Conservation (phyloP, 1,139 yeast species). For the Nakaseomyces sp. region DNA sequence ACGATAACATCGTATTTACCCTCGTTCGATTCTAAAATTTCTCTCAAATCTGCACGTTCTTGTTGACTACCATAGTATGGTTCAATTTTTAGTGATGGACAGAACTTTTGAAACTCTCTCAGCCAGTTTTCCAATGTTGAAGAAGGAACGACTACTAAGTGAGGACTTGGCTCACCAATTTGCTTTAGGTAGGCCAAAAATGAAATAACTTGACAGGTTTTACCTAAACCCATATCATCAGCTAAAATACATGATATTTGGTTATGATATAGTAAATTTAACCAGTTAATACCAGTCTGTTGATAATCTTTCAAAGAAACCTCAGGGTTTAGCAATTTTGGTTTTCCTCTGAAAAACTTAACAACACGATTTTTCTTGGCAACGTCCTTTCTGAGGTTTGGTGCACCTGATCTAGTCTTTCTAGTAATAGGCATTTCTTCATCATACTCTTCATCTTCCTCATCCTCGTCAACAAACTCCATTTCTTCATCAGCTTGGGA, state of each 20-base stretch:
- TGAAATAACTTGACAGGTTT: constrained; percentile 93
- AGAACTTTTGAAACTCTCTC: constrained; percentile 83
- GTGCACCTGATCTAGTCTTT: constrained; percentile 8
- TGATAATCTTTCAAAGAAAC: constrained; percentile 77
- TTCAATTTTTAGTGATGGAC: constrained; percentile 72
- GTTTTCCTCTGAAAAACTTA: constrained; percentile 63
- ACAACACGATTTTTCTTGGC: constrained; percentile 19
- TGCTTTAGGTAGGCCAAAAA: constrained; percentile 79
- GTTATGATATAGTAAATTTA: constrained; percentile 66
- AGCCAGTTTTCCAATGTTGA: constrained; percentile 97
- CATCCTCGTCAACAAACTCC: constrained; percentile 26
- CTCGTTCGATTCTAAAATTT: constrained; percentile 45
- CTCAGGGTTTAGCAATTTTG: constrained; percentile 52
- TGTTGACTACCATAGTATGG: constrained; percentile 86
- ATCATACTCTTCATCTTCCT: constrained; percentile 33
- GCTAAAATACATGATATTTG: constrained; percentile 86
- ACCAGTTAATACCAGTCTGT: constrained; percentile 94
- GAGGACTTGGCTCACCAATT: constrained; percentile 55
- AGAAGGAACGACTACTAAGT: constrained; percentile 84
- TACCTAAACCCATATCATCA: constrained; percentile 97
- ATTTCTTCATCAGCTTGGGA: constrained; percentile 31
- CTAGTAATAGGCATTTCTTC: constrained; percentile 15
- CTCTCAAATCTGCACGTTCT: constrained; percentile 80
- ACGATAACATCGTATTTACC: constrained; percentile 82
- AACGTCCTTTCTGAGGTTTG: constrained; percentile 10